phyloP scores from a whole-genome alignment of 768 basidiomycete genomes.

The Royoungia palumana region DNA sequence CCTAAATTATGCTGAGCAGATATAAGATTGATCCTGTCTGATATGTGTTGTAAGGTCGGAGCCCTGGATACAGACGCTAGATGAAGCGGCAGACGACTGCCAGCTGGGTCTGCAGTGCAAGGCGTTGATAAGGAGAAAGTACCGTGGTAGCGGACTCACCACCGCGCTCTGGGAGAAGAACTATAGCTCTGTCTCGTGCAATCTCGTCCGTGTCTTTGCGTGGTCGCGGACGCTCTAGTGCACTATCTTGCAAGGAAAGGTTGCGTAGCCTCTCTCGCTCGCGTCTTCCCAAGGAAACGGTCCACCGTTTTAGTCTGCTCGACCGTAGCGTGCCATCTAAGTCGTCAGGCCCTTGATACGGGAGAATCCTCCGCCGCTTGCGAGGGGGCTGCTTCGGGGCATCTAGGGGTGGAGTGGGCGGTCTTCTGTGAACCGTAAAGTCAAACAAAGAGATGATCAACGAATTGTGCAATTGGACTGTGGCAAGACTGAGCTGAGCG shows the following conservation, averaged over 20 bases:
- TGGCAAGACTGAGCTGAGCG: slow-evolving; percentile 8
- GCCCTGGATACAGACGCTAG: slow-evolving; percentile 71
- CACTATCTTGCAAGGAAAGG: slow-evolving; percentile 44
- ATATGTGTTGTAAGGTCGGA: slow-evolving; percentile 72
- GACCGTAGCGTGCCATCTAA: slow-evolving; percentile 56
- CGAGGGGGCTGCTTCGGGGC: slow-evolving; percentile 60
- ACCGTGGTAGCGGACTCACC: slow-evolving; percentile 36
- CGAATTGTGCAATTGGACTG: slow-evolving; percentile 80
- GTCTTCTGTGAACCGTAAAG: slow-evolving; percentile 67
- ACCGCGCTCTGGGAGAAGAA: slow-evolving; percentile 60
- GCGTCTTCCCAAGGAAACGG: slow-evolving; percentile 63
- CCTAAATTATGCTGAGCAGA: slow-evolving; percentile 72
- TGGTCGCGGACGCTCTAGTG: slow-evolving; percentile 44
- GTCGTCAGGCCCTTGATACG: slow-evolving; percentile 70
- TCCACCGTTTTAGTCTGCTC: slow-evolving; percentile 68
- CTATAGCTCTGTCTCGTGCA: slow-evolving; percentile 63
- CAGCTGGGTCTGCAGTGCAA: slow-evolving; percentile 54
- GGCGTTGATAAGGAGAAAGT: background rate
- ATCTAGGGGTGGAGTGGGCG: slow-evolving; percentile 62
- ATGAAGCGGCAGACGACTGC: slow-evolving; percentile 67
- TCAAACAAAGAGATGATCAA: slow-evolving; percentile 82
- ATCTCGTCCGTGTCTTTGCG: slow-evolving; percentile 63
- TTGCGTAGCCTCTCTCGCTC: slow-evolving; percentile 70
- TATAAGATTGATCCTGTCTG: slow-evolving; percentile 77
- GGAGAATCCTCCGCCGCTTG: slow-evolving; percentile 63